Evolutionary conservation across 352 stramenopile species (phyloP), one percentile per base, ranked within the genome.

Genomic region (Globisporangium solare): DNA sequence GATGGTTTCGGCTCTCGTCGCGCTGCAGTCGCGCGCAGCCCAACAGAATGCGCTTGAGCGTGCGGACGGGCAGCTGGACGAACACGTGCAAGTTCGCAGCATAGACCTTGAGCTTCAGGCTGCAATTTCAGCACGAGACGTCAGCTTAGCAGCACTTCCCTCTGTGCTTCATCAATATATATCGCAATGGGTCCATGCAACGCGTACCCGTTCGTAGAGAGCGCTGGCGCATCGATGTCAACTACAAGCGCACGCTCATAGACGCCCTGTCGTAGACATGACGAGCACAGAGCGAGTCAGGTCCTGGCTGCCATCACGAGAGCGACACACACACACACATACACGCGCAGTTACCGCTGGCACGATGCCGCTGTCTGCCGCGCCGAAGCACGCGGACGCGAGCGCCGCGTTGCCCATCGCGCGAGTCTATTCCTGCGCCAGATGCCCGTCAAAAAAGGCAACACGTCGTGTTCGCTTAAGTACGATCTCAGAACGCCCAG

Each of bases 11-110:
- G 7, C n/a, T 48, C n/a, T 50, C 22, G 2, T 21, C 7, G 2
- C 22, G 43, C 20, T 42, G 39, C 14, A 53, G 42, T 3, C 42
- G 47, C 17, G 54, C 10, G 49, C 52, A 64, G 18, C 32, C 37
- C 21, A 78, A 8, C 14, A 79, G 18, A 14, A 70, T 45, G 3
- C 50, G 61, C 47, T 83, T 84, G 20, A 84, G 40, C 15, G 58
- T 22, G 13, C 41, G 14, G 1, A 87, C 24, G 1, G 74, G 68
- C n/a, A 73, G 17, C 10, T 76, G 56, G 4, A 62, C 58, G 3
- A 77, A 27, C 35, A 56, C 47, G 35, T 67, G 57, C 39, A 66
- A 51, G 22, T 27, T 57, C 18, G 18, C 18, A 14, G 54, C 22
- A 17, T 40, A 24, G 47, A 66, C 51, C 40, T 49, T 51, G 4